These are phyloP conservation scores for Chaetomiaceae sp. DNA, from an alignment of 2,329 filamentous ascomycete species.

Conservation along the genomic window DNA sequence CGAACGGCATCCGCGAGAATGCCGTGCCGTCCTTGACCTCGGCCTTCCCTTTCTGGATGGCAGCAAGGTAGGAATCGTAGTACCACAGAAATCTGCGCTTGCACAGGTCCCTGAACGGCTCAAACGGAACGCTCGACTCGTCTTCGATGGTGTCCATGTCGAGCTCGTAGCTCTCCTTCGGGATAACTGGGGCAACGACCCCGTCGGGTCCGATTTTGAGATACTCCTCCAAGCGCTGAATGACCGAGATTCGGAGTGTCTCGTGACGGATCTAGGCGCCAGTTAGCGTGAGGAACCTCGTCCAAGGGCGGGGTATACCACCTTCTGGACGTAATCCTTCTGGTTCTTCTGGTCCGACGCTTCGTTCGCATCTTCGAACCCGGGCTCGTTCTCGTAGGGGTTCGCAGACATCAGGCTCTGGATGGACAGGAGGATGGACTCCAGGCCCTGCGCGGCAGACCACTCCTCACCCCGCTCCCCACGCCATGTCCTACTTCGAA, in stretches of 20 bases:
- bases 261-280: conserved; percentile 75
- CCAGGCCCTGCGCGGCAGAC: conserved; percentile 92
- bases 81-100: conserved; percentile 96
- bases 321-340: conserved; percentile 73
- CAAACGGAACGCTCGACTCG: conserved; percentile 57
- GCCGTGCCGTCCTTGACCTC: conserved; percentile 58
- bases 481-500: conserved; percentile 75
- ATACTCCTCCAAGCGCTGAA: conserved; percentile 77
- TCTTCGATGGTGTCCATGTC: conserved; percentile 46
- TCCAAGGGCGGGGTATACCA: conserved; percentile 31
- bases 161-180: conserved; percentile 40
- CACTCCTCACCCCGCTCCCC: conserved; percentile 88
- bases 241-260: conserved; percentile 77
- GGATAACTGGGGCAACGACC: conserved; percentile 32
- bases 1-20: conserved; percentile 87
- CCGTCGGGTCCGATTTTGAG: conserved; percentile 59
- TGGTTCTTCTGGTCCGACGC: conserved; percentile 68
- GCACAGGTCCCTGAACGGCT: conserved; percentile 84
- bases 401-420: conserved; percentile 93
- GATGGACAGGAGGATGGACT: conserved; percentile 91
- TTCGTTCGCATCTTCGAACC: conserved; percentile 72
- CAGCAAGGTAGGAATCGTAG: conserved; percentile 75
- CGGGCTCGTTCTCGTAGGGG: conserved; percentile 94
- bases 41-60: conserved; percentile 60
- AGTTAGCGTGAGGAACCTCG: conserved; percentile 13